phyloP scores from a whole-genome alignment of 129 eudicot species.

The Cynara cardunculus region DNA sequence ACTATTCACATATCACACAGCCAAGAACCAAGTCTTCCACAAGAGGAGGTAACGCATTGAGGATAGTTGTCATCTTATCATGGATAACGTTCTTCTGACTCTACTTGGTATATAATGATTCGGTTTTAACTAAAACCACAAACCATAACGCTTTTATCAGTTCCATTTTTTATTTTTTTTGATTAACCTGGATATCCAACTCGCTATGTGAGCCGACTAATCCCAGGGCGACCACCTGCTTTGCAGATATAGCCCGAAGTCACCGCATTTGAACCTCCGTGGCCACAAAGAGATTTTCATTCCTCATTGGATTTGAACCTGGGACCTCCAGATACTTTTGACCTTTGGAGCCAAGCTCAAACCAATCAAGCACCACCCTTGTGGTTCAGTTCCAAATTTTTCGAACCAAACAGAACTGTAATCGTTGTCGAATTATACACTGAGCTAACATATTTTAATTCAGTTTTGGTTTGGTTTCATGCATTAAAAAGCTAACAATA shows the following conservation, averaged over 20 bases:
- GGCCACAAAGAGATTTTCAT: too few relatives aligned
- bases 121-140: not conserved
- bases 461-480: not conserved
- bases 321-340: too few relatives aligned
- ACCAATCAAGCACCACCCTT: too few relatives aligned
- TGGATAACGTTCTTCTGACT: not conserved
- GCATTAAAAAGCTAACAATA: not conserved
- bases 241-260: too few relatives aligned
- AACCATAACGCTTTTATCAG: not conserved
- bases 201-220: too few relatives aligned
- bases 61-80: not conserved
- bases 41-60: not conserved
- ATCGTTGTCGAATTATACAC: not conserved
- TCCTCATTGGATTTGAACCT: too few relatives aligned
- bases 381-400: not conserved
- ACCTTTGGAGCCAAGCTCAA: too few relatives aligned
- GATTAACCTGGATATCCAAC: too few relatives aligned
- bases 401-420: not conserved
- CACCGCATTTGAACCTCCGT: too few relatives aligned
- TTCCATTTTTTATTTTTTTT: too few relatives aligned
- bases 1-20: not conserved
- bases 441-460: not conserved
- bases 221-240: too few relatives aligned
- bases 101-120: not conserved
- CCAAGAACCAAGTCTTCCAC: not conserved